Percentiles rank a stretch among this genome's conserved stretches.
phyloP scores from a whole-genome alignment of 805 yeast species.

The Kurtzmaniella cleridarum region DNA sequence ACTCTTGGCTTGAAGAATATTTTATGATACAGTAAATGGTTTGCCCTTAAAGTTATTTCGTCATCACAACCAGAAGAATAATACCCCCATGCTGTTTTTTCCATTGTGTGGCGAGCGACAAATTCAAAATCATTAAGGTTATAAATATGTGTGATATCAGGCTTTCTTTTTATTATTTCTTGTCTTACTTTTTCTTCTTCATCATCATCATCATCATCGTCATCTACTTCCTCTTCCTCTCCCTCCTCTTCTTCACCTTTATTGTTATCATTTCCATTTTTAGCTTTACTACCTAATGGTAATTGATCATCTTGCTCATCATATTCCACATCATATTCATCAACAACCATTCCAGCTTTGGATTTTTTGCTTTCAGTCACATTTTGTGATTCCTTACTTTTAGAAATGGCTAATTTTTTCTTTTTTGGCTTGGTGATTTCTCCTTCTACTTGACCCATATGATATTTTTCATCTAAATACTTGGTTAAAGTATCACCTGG shows the following conservation, averaged over 20 bases:
- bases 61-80: slow-evolving; percentile 91
- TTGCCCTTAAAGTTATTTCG: slow-evolving; percentile 84
- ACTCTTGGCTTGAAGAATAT: slow-evolving; percentile 83
- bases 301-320: slow-evolving; percentile 34
- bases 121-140: slow-evolving; percentile 25
- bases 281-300: slow-evolving; percentile 9
- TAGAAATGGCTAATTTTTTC: slow-evolving; percentile 1
- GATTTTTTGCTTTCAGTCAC: not conserved
- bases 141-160: slow-evolving; percentile 13
- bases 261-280: not conserved
- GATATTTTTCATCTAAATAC: slow-evolving; percentile 45
- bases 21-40: slow-evolving; percentile 84
- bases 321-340: slow-evolving; percentile 36
- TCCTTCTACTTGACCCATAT: slow-evolving; percentile 29
- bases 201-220: slow-evolving; percentile 38
- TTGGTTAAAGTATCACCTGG: slow-evolving; percentile 80
- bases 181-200: slow-evolving; percentile 22
- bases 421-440: slow-evolving; percentile 3
- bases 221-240: slow-evolving; percentile 21
- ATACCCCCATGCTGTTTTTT: slow-evolving; percentile 75
- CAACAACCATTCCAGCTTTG: slow-evolving; percentile 15
- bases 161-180: slow-evolving; percentile 29
- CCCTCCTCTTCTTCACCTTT: slow-evolving; percentile 6
- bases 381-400: not conserved
- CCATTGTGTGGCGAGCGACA: slow-evolving; percentile 25